phyloP scores from a whole-genome alignment of 2,329 filamentous ascomycete genomes.

The Pezizomycotina sp. region DNA sequence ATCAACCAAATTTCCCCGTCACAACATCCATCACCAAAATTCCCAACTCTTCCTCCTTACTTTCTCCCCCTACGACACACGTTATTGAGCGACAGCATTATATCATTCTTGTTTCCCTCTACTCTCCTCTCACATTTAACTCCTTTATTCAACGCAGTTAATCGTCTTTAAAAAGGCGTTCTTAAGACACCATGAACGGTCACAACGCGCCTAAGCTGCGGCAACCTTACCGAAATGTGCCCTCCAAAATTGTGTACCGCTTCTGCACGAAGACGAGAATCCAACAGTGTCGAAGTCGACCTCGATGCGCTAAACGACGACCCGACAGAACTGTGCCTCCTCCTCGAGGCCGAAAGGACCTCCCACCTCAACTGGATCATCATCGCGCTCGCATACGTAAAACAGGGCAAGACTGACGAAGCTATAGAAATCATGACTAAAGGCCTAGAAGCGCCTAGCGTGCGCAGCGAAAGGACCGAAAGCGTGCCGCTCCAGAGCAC shows the following conservation, averaged over 20 bases:
- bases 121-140: too few relatives aligned
- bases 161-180: too few relatives aligned
- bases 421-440: constrained; percentile 54
- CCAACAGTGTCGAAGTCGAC: constrained; percentile 69
- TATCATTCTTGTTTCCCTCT: too few relatives aligned
- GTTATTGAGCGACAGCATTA: too few relatives aligned
- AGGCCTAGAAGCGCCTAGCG: constrained; percentile 51
- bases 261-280: constrained; percentile 38
- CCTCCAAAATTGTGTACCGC: constrained; percentile 32
- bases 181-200: constrained; percentile 16
- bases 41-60: too few relatives aligned
- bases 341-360: constrained; percentile 86
- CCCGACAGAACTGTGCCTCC: constrained; percentile 80
- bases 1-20: too few relatives aligned
- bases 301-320: constrained; percentile 83
- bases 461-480: constrained; percentile 56
- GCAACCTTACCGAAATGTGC: constrained; percentile 46
- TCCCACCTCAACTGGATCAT: constrained; percentile 93
- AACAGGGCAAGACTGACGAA: constrained; percentile 83
- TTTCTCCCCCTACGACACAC: too few relatives aligned
- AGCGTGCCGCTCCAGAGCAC: constrained; percentile 70
- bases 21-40: too few relatives aligned
- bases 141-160: too few relatives aligned
- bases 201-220: constrained; percentile 6
- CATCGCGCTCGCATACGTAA: constrained; percentile 91